Evolutionary conservation across 108 stramenopile genomes (phyloP), one percentile per base, ranked within the genome.

Genomic region (Skeletonema potamos): DNA sequence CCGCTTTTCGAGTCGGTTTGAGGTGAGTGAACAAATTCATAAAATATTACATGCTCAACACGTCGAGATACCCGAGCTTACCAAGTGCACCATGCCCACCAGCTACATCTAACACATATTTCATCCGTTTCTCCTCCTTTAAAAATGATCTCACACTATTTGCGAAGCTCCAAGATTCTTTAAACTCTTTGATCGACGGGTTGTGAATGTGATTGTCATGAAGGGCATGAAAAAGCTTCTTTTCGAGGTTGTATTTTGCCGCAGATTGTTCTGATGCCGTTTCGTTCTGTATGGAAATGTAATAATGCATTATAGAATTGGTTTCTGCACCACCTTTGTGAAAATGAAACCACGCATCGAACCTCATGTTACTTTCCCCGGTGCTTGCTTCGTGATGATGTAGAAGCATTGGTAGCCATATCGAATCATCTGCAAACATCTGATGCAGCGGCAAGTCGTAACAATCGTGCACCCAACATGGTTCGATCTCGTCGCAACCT

Each of bases 401-500:
- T 37, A 92, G 66, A 3, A 92, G 59, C 33, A 68, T 59, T 1
- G 81, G 69, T 12, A 92, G 58, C 92, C 92, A 92, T 0, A 88
- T 27, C 6, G 85, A 86, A 83, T 92, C 88, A 79, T 92, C 92
- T 7, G 87, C 87, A 86, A 92, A 92, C 92, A 92, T 92, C 39
- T 90, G 70, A 65, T 90, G 64, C 11, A 92, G 72, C 12, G 92
- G 92, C 32, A 89, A 79, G 11, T 80, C 59, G 33, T 76, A 58
- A 54, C 79, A 69, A 66, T 87, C 66, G 36, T 87, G 74, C 46
- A 86, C 77, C 92, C 89, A 92, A 62, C 37, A 17, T 26, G 92
- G 92, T 58, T 86, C 87, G 12, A 92, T 90, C 76, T 92, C 92
- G 22, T 87, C 89, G 46, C 89, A 88, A 22, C 74, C 86, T 66